Evolutionary conservation across 2,329 filamentous ascomycete species (phyloP).

Genomic region (Verticillium tricorpus): DNA sequence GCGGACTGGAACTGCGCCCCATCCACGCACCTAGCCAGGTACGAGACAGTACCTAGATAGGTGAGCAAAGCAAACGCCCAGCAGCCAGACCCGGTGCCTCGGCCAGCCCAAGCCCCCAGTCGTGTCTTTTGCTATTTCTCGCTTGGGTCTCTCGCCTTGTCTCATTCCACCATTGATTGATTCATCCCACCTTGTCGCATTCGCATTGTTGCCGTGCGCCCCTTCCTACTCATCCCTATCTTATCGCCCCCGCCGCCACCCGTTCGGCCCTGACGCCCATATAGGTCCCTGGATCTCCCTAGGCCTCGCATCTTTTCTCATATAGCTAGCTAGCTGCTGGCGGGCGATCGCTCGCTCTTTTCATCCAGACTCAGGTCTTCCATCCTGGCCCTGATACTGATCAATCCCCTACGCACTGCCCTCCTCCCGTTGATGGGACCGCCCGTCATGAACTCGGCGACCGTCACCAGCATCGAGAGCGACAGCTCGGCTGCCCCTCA

Average conservation of each 20-base stretch:
- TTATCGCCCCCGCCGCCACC: neutral
- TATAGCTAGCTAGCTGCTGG: neutral
- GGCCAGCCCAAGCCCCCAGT: neutral
- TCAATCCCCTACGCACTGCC: neutral
- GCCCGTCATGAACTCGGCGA: conserved; percentile 35
- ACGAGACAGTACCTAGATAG: too few species aligned
- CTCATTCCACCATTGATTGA: neutral
- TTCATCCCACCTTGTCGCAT: too few species aligned
- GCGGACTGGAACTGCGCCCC: neutral
- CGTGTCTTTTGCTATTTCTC: neutral
- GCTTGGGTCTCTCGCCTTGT: neutral
- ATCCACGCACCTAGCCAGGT: neutral
- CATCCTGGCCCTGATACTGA: neutral
- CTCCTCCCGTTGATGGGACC: neutral
- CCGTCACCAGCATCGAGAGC: conserved; percentile 21
- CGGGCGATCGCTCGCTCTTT: neutral
- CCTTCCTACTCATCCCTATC: neutral
- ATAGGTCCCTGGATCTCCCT: neutral
- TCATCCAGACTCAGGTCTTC: neutral
- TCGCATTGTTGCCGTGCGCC: neutral
- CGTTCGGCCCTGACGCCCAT: neutral
- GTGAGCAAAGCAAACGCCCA: too few species aligned
- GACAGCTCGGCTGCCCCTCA: conserved; percentile 1
- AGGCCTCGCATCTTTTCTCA: neutral
- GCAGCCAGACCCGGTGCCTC: neutral